Base-by-base conservation (phyloP, 2,329 filamentous ascomycete species). In the Fusarium nygamai region DNA sequence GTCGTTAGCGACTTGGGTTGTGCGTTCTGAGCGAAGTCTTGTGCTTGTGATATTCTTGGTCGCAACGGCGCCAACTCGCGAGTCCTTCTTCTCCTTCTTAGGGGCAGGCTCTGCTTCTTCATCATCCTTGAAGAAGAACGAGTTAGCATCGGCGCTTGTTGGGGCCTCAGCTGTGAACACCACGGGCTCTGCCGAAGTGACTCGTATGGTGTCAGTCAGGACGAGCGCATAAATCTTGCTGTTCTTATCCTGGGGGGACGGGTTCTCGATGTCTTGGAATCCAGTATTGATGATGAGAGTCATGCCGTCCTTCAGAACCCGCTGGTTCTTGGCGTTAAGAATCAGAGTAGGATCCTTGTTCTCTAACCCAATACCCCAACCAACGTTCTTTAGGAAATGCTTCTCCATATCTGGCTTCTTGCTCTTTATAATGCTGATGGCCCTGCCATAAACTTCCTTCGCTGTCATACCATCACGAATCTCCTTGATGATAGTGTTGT, bases 121-220 rank as follows among this genome's bases (percentile, higher is more conserved):
- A 70, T 98, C 95, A 76, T 98, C 96, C 81, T 98, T 97, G 87
- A 99, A 99, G 85, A 98, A 98, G 87, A 99, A 99, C 0, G 96
- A 98, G 44, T 96, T 96, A 8, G 95, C 95, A 79, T 98, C 96
- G 67, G 97, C 90, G 80, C 98, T 96, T 34, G 94, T 93, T 5
- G 95, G 92, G 1, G 96, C 95, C 80, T 98, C 95, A 67, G 94
- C 95, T 24, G 96, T 99, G 84, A 99, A 98, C 34, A 98, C 91
- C 38, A 95, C 92, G 2, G 93, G 90, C 58, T 97, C 94, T n/a
- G 85, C 85, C 11, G 90, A 87, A 17, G 93, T 94, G 57, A 98
- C 94, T 77, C 96, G 94, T 50, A 99, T 92, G 1, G 97, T 99
- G 83, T 99, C 96, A 4, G 94, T 95, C 53, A 99, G 90, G 56